Evolutionary conservation across 1,139 yeast species (phyloP).

Genomic region (Candida freyschussii): DNA sequence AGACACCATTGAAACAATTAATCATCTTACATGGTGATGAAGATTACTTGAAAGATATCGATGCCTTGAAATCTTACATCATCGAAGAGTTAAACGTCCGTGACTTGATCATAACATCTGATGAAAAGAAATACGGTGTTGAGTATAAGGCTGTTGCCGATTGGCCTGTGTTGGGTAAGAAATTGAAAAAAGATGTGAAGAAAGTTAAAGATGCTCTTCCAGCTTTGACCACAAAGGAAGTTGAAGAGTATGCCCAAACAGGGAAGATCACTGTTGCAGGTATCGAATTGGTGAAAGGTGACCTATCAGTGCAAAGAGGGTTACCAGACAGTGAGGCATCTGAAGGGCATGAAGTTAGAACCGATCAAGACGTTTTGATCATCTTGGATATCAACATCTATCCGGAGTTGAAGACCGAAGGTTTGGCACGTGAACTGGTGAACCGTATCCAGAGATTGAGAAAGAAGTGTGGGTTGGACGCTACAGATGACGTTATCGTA

Average conservation of each 20-base stretch:
- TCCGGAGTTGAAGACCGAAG: constrained; percentile 88
- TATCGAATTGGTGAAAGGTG: constrained; percentile 80
- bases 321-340: constrained; percentile 60
- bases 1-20: constrained; percentile 88
- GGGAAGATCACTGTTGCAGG: constrained; percentile 87
- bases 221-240: constrained; percentile 70
- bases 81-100: constrained; percentile 90
- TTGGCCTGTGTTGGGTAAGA: constrained; percentile 98
- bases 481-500: constrained; percentile 91
- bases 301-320: constrained; percentile 85
- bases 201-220: constrained; percentile 94
- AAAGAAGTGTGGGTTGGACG: constrained; percentile 92
- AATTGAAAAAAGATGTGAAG: constrained; percentile 89
- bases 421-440: constrained; percentile 91
- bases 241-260: constrained; percentile 63
- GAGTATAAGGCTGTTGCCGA: constrained; percentile 94
- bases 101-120: constrained; percentile 80
- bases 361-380: constrained; percentile 82
- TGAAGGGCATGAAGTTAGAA: constrained; percentile 77
- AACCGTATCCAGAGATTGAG: constrained; percentile 97
- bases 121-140: constrained; percentile 88
- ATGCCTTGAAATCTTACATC: constrained; percentile 72
- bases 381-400: constrained; percentile 84
- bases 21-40: constrained; percentile 80
- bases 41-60: constrained; percentile 71